Conservation (phyloP, 176 grass and related monocot genomes). For the Tillandsia fasciculata region DNA sequence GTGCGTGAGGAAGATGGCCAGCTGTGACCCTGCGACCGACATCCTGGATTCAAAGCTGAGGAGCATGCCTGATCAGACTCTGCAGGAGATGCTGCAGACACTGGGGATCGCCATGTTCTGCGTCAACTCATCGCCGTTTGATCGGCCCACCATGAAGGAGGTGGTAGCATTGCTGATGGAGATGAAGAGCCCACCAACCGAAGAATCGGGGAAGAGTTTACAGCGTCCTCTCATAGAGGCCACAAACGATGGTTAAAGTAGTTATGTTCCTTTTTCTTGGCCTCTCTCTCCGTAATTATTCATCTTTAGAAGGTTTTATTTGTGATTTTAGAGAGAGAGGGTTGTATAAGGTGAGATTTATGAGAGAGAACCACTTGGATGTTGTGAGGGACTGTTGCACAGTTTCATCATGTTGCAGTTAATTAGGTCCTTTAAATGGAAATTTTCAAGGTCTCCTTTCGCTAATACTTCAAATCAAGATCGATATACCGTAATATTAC, state of each 20-base stretch:
- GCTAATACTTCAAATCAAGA: too few species aligned
- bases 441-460: too few species aligned
- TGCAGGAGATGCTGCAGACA: constrained; percentile 94
- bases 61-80: constrained; percentile 72
- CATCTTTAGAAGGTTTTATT: neutral
- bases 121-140: constrained; percentile 59
- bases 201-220: constrained; percentile 89
- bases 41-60: constrained; percentile 69
- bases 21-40: constrained; percentile 62
- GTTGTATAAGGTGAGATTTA: neutral
- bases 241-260: constrained; percentile 18
- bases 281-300: neutral
- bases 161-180: constrained; percentile 91
- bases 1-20: constrained; percentile 94
- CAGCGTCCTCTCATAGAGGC: constrained; percentile 77
- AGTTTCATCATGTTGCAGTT: neutral
- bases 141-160: constrained; percentile 96
- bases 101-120: constrained; percentile 86
- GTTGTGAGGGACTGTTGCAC: neutral
- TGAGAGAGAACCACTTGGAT: neutral
- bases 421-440: neutral
- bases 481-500: too few species aligned
- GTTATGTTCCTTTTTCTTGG: neutral
- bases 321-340: neutral
- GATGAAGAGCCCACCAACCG: constrained; percentile 68